These are phyloP conservation scores for Colletotrichum eleusines DNA, from an alignment of 2,329 filamentous ascomycete species.

Conservation along the genomic window DNA sequence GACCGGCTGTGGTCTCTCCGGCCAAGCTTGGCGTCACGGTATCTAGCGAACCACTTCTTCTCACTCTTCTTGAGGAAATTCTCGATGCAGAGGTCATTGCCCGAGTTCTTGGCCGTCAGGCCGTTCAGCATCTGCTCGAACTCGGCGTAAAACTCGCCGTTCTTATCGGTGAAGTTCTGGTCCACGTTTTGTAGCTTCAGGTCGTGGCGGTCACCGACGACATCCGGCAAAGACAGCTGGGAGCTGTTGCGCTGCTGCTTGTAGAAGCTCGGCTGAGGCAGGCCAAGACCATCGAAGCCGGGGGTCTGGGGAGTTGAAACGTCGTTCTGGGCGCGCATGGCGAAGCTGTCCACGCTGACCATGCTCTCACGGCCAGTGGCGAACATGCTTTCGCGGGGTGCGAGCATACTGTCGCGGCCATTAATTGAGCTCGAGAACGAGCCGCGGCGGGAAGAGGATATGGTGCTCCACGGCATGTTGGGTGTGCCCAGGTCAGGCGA, in stretches of 20 bases:
- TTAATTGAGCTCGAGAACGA: conserved; percentile 38
- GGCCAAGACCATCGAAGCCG: conserved; percentile 35
- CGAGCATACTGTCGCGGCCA: conserved; percentile 25
- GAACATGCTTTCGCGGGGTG: conserved; percentile 18
- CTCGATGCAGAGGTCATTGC: conserved; percentile 72
- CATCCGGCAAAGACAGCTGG: conserved; percentile 65
- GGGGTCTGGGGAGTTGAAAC: conserved; percentile 19
- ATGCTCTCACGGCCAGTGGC: conserved; percentile 34
- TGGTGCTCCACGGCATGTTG: conserved; percentile 35
- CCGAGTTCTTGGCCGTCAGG: conserved; percentile 67
- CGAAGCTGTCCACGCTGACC: conserved; percentile 46
- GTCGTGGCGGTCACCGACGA: conserved; percentile 71
- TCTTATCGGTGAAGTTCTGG: conserved; percentile 75
- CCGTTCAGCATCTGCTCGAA: conserved; percentile 69
- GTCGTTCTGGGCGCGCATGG: conserved; percentile 44
- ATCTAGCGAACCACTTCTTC: conserved; percentile 74
- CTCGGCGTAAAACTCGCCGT: conserved; percentile 69
- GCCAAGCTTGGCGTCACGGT: conserved; percentile 70
- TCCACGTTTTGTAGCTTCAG: conserved; percentile 75
- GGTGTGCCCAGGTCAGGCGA: conserved; percentile 36
- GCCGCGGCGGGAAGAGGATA: conserved; percentile 38
- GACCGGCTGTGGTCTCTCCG: conserved; percentile 53
- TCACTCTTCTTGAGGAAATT: conserved; percentile 73
- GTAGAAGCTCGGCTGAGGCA: conserved; percentile 39
- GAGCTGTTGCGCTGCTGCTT: conserved; percentile 56